Evolutionary conservation across 2,329 filamentous ascomycete species (phyloP), one percentile per base, ranked within the genome.

Genomic region (Balansia obtecta): DNA sequence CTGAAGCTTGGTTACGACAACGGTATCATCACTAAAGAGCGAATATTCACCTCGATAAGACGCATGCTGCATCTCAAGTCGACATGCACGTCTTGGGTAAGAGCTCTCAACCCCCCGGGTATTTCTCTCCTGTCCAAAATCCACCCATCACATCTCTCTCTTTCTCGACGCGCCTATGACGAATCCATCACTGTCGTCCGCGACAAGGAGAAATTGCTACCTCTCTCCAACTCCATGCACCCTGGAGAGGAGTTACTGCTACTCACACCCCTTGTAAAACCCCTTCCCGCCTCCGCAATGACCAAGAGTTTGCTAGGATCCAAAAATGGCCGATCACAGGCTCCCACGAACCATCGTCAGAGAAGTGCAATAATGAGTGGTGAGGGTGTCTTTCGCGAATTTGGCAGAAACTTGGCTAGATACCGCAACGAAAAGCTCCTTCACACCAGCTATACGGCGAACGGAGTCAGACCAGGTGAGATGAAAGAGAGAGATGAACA

Each of bases 401-500:
- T 97, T 22, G 91, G 91, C 1, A 80, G 88, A 58, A 88, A 87
- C 7, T 71, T 97, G n/a, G 90, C 91, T 11, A 78, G 91, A 48
- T 86, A 89, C 56, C 76, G 90, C 20, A 88, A 86, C 57, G 88
- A 90, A 18, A 87, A 93, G 60, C 80, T 96, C 6, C 71, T 96
- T 15, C 89, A 97, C 65, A 95, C 91, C 1, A 96, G 90, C 12
- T 97, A 97, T 62, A 96, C 91, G 0, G 87, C 89, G 1, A 95
- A 95, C 58, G 90, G 90, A 13, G 84, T 97, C 3, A 78, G 90
- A 38, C 90, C 90, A 64, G 74, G 75, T 77, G 55, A 63, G 47
- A 44, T n/a, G 13, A 20, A 30, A 44, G 11, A 12, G 9, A 20
- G 16, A 20, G 22, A 16, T 15, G n/a, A 3, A 12, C 32, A 16